Conservation (phyloP, 768 basidiomycete species). For the Calocybe indica region DNA sequence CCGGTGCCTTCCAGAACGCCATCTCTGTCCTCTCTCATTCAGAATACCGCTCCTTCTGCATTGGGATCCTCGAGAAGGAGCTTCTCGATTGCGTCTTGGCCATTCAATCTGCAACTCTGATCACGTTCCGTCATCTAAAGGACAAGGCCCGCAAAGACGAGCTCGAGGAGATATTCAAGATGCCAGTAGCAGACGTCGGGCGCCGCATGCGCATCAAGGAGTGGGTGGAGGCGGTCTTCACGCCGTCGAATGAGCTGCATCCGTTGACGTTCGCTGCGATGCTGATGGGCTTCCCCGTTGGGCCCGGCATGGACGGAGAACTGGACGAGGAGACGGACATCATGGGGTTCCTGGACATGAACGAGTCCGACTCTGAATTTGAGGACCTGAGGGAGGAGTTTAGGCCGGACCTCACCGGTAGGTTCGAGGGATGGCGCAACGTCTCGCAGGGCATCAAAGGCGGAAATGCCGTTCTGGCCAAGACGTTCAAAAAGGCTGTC, state of each 20-base stretch:
- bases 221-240: slow-evolving; percentile 46
- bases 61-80: slow-evolving; percentile 47
- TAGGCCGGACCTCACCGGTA: slow-evolving; percentile 47
- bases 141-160: slow-evolving; percentile 31
- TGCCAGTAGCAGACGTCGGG: neutral
- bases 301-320: slow-evolving; percentile 20
- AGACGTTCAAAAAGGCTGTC: slow-evolving; percentile 37
- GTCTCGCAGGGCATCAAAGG: slow-evolving; percentile 33
- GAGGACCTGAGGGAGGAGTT: slow-evolving; percentile 60
- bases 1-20: slow-evolving; percentile 37
- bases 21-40: slow-evolving; percentile 29
- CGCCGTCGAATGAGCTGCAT: slow-evolving; percentile 31
- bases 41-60: slow-evolving; percentile 22
- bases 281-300: slow-evolving; percentile 37
- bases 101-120: slow-evolving; percentile 34
- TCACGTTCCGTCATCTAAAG: slow-evolving; percentile 38
- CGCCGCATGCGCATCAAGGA: slow-evolving; percentile 10
- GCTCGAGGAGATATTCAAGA: slow-evolving; percentile 26
- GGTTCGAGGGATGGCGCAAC: slow-evolving; percentile 54
- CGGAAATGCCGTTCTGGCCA: slow-evolving; percentile 27
- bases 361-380: slow-evolving; percentile 46
- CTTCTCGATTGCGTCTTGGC: slow-evolving; percentile 38
- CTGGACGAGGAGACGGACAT: slow-evolving; percentile 12
- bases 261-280: slow-evolving; percentile 62
- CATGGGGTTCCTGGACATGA: slow-evolving; percentile 48